Percentiles rank a stretch among this genome's conserved stretches.
Evolutionary conservation across 441 rosid species (phyloP).

Genomic region (Geranium incanum): DNA sequence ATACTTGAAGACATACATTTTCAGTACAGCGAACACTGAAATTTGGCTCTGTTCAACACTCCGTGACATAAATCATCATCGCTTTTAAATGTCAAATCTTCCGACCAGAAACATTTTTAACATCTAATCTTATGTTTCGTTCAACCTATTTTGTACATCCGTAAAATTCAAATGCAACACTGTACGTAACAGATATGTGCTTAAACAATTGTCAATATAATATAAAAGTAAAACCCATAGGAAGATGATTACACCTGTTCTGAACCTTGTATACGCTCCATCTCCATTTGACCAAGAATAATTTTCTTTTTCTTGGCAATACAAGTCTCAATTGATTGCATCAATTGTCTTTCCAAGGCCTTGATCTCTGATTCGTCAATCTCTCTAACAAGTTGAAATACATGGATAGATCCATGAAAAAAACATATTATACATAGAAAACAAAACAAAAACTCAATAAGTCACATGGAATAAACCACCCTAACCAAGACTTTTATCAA

Average conservation of each 20-base stretch:
- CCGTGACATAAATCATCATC: background rate
- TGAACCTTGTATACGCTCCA: constrained; percentile 80
- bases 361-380: constrained; percentile 89
- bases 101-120: background rate
- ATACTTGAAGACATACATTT: background rate
- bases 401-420: constrained; percentile 12
- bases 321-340: constrained; percentile 95
- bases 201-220: background rate
- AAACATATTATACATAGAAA: constrained; percentile 11
- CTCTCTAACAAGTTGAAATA: constrained; percentile 50
- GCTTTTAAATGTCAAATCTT: background rate
- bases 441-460: background rate
- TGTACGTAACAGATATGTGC: background rate
- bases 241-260: constrained; percentile 55
- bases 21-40: background rate
- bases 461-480: background rate
- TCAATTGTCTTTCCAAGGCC: constrained; percentile 86
- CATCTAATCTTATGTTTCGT: background rate
- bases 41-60: background rate
- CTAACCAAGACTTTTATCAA: background rate
- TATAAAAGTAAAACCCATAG: background rate
- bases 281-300: constrained; percentile 75
- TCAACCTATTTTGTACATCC: background rate
- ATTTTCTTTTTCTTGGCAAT: constrained; percentile 87
- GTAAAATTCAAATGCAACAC: background rate